A percentile compares a stretch with the other conserved stretches of the same genome.
Conservation (phyloP, 1,284 basidiomycete genomes). For the Ceratobasidium theobromae region DNA sequence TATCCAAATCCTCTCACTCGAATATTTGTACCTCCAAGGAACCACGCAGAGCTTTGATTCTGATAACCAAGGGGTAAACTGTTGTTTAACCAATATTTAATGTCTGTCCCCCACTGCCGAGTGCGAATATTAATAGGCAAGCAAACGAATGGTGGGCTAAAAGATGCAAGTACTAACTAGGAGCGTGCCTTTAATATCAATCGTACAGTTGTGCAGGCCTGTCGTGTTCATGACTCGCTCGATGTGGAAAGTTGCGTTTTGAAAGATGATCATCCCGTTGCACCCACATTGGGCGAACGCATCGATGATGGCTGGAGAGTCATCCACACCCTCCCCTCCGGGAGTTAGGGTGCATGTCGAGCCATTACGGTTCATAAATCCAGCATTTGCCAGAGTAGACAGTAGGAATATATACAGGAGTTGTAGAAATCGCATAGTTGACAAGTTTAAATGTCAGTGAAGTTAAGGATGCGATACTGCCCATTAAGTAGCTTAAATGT, state of each 20-base stretch:
- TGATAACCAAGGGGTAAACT: slow-evolving; percentile 40
- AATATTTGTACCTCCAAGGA: slow-evolving; percentile 40
- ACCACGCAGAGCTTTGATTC: slow-evolving; percentile 41
- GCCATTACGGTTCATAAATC: neutral
- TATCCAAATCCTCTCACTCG: slow-evolving; percentile 39
- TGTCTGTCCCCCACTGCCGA: slow-evolving; percentile 36
- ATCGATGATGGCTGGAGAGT: neutral
- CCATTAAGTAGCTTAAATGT: no score
- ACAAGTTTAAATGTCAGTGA: no score
- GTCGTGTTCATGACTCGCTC: slow-evolving; percentile 31
- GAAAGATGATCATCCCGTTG: slow-evolving; percentile 13
- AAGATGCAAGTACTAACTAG: neutral
- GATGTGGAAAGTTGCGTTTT: slow-evolving; percentile 22
- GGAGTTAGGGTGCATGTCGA: slow-evolving; percentile 34
- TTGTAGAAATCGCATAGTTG: no score
- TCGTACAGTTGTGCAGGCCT: slow-evolving; percentile 2
- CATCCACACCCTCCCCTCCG: slow-evolving; percentile 3
- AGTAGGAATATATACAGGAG: no score
- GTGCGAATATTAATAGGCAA: neutral
- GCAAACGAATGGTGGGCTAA: neutral
- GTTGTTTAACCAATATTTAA: slow-evolving; percentile 41
- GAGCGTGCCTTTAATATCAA: slow-evolving; percentile 27
- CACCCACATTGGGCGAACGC: neutral
- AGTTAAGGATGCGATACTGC: no score
- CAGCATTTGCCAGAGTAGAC: neutral